phyloP scores from a whole-genome alignment of 1,284 basidiomycete genomes.

The Microbotryomycetes sp. region DNA sequence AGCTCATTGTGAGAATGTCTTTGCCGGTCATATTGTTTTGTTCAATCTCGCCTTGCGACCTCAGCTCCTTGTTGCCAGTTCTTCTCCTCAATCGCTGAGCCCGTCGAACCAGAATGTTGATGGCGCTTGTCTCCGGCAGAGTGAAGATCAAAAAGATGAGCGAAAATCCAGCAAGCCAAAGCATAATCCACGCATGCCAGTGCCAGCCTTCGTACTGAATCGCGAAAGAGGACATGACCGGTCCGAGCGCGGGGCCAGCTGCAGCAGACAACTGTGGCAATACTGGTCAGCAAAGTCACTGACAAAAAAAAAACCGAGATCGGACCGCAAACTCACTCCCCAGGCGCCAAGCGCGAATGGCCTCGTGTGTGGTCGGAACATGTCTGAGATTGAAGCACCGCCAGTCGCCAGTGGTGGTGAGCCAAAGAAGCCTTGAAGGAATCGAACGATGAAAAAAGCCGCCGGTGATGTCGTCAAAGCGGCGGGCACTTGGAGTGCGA shows the following conservation, averaged over 20 bases:
- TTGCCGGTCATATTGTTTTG: conserved; percentile 9
- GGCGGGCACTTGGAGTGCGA: conserved; percentile 40
- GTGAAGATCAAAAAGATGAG: conserved; percentile 36
- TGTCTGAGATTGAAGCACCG: conserved; percentile 22
- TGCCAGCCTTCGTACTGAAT: conserved; percentile 38
- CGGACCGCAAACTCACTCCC: conserved; percentile 10
- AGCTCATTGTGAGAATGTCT: conserved; percentile 9
- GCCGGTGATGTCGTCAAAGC: conserved; percentile 41
- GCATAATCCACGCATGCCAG: conserved; percentile 44
- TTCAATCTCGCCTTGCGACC: conserved; percentile 37
- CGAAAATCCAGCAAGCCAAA: conserved; percentile 40
- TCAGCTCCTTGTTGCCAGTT: conserved; percentile 42
- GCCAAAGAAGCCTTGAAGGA: conserved; percentile 43
- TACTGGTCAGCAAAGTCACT: not conserved
- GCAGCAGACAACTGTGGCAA: conserved; percentile 25
- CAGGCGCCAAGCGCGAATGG: conserved; percentile 25
- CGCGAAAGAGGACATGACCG: conserved; percentile 38
- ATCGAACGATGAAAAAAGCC: conserved; percentile 41
- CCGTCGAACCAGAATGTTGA: conserved; percentile 43
- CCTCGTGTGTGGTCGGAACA: conserved; percentile 16
- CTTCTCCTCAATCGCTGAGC: conserved; percentile 41
- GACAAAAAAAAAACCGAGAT: not conserved
- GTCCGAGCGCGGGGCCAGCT: conserved; percentile 35
- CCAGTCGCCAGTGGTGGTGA: conserved; percentile 41
- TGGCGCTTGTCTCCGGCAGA: conserved; percentile 42